Evolutionary conservation across 2,329 filamentous ascomycete species (phyloP), one percentile per base, ranked within the genome.

Genomic region (Arthrobotrys iridis): DNA sequence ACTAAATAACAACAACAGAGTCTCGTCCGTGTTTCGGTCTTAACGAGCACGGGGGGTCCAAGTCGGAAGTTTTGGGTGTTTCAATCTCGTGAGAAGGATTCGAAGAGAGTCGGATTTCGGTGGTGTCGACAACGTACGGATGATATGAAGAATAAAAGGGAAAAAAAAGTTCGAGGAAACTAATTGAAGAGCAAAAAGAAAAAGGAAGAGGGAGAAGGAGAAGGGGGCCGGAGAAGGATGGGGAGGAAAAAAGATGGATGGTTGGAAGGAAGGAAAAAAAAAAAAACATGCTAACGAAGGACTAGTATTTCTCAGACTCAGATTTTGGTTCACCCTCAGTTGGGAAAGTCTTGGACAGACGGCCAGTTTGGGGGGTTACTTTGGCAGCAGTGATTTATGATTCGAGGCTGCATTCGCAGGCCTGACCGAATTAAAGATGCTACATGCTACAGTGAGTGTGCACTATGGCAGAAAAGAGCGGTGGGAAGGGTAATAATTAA

Each of bases 311-410:
- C 50, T 37, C 50, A 37, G 30, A 55, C 50, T 55, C 50, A 37
- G 50, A 55, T 55, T 55, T 55, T 30, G 37, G 50, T 55, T 30
- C 50, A 37, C 50, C 50, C 50, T 55, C 50, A 55, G 50, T 55
- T 55, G 50, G 50, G 50, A 30, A 55, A 55, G 50, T 55, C 50
- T 55, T 55, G 50, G 50, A 55, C 43, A 37, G 50, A 55, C 50
- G 50, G 50, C 50, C 50, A 55, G 50, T 55, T 55, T 55, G 50
- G 50, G 50, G 50, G 50, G 50, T 55, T 55, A 55, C 50, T 55
- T 55, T 55, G 30, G 46, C 46, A 52, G 46, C n/a, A 52, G 46
- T 55, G 50, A 55, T 37, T n/a, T 55, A 55, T 55, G 50, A 55
- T 55, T 55, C 50, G 50, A 55, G 50, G 50, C 50, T 55, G 50